Evolutionary conservation across 1,284 basidiomycete genomes (phyloP).

Genomic region (Fomitiporia mediterranea): DNA sequence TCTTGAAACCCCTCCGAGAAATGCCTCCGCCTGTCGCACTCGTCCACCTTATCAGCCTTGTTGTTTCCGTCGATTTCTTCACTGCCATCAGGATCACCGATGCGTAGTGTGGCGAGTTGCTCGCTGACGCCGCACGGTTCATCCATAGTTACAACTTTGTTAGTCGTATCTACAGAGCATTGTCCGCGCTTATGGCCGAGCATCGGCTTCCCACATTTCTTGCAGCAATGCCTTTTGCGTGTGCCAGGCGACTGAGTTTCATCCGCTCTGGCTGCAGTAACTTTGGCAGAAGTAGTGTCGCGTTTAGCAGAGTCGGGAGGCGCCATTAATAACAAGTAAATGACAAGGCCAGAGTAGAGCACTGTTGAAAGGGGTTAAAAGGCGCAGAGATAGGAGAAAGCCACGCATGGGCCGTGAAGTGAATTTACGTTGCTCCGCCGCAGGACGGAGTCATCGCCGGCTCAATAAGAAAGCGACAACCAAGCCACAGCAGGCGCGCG

Average conservation of each 20-base stretch:
- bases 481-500: background rate
- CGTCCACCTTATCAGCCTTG: background rate
- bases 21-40: slow-evolving; percentile 1
- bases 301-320: background rate
- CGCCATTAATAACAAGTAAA: background rate
- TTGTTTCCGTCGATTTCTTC: background rate
- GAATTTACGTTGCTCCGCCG: background rate
- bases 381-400: background rate
- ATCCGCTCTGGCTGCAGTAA: background rate
- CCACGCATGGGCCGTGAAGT: background rate
- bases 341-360: background rate
- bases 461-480: background rate
- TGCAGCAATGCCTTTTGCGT: slow-evolving; percentile 19
- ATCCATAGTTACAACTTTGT: background rate
- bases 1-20: background rate
- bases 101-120: background rate
- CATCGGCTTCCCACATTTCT: slow-evolving; percentile 18
- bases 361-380: background rate
- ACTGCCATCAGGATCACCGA: background rate
- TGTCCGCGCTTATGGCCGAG: slow-evolving; percentile 18
- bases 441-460: background rate
- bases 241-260: slow-evolving; percentile 4
- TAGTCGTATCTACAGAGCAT: slow-evolving; percentile 8
- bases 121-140: background rate
- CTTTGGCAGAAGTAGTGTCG: too few relatives aligned